Evolutionary conservation across 2,329 filamentous ascomycete species (phyloP).

Genomic region (Cytospora leucostoma): DNA sequence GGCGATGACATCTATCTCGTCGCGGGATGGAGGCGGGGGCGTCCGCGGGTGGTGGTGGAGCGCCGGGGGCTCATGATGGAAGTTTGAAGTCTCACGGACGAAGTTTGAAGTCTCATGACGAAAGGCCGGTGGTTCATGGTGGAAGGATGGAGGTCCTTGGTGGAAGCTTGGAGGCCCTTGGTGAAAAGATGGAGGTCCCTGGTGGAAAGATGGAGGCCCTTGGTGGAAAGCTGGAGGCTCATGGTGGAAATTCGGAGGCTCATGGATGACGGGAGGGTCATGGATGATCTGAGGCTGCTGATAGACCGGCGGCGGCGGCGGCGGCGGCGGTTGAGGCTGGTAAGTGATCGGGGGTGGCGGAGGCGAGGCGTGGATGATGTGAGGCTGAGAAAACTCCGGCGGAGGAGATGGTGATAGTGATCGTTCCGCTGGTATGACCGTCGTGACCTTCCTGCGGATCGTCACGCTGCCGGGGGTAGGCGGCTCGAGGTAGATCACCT

Average conservation of each 20-base stretch:
- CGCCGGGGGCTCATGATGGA: too few relatives aligned
- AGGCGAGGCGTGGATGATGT: conserved; percentile 29
- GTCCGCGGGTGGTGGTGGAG: conserved; percentile 27
- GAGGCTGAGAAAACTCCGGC: conserved; percentile 3
- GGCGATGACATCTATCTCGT: conserved; percentile 35
- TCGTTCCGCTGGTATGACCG: conserved; percentile 39
- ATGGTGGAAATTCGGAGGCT: not conserved
- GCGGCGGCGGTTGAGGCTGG: conserved; percentile 29
- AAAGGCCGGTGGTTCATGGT: conserved; percentile 20
- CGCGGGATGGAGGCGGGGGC: conserved; percentile 17
- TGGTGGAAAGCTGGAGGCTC: not conserved
- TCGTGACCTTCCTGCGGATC: conserved; percentile 42
- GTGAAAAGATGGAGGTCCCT: conserved; percentile 27
- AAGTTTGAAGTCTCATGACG: not conserved
- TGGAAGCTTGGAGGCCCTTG: conserved; percentile 4
- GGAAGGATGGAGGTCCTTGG: not conserved
- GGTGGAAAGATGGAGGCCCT: conserved; percentile 29
- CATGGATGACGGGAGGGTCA: not conserved
- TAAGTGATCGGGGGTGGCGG: conserved; percentile 30
- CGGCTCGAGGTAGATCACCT: conserved; percentile 46
- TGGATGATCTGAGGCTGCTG: not conserved
- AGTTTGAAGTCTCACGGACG: not conserved
- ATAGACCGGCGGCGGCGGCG: conserved; percentile 30
- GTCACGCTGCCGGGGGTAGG: conserved; percentile 43
- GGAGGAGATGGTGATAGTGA: conserved; percentile 33